A percentile compares a stretch with the other conserved stretches of the same genome.
These are phyloP conservation scores for Canariomyces notabilis DNA, from an alignment of 2,329 filamentous ascomycete species.

Conservation along the genomic window DNA sequence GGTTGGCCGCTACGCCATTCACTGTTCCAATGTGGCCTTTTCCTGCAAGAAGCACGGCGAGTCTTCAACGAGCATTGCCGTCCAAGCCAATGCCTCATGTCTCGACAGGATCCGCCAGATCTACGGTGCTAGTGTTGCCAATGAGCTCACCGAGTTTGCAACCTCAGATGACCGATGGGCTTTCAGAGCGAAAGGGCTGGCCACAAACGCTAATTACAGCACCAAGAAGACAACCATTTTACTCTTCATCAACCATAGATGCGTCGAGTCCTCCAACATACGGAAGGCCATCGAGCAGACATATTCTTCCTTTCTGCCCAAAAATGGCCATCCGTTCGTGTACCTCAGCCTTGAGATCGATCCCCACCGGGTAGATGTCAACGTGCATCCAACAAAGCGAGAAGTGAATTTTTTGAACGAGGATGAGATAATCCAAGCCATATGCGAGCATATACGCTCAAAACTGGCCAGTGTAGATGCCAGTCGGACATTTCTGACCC, in stretches of 20 bases:
- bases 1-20: slow-evolving; percentile 87
- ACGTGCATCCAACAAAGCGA: slow-evolving; percentile 93
- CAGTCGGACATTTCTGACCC: slow-evolving; percentile 89
- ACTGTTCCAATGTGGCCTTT: slow-evolving; percentile 87
- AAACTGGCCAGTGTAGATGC: slow-evolving; percentile 84
- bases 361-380: slow-evolving; percentile 88
- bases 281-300: slow-evolving; percentile 89
- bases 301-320: slow-evolving; percentile 82
- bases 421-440: slow-evolving; percentile 84
- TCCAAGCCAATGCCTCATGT: slow-evolving; percentile 65
- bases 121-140: slow-evolving; percentile 76
- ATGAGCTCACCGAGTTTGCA: slow-evolving; percentile 76
- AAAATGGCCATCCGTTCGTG: slow-evolving; percentile 88
- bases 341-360: slow-evolving; percentile 93
- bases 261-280: slow-evolving; percentile 82
- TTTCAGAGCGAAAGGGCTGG: slow-evolving; percentile 74
- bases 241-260: slow-evolving; percentile 93
- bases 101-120: slow-evolving; percentile 87
- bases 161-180: slow-evolving; percentile 72
- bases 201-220: slow-evolving; percentile 91
- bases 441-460: slow-evolving; percentile 74
- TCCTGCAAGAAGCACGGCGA: slow-evolving; percentile 97
- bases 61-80: slow-evolving; percentile 72
- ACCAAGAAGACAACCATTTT: slow-evolving; percentile 83
- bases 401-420: slow-evolving; percentile 98